phyloP scores from a whole-genome alignment of 1,284 basidiomycete species.

The Boletus smithii region DNA sequence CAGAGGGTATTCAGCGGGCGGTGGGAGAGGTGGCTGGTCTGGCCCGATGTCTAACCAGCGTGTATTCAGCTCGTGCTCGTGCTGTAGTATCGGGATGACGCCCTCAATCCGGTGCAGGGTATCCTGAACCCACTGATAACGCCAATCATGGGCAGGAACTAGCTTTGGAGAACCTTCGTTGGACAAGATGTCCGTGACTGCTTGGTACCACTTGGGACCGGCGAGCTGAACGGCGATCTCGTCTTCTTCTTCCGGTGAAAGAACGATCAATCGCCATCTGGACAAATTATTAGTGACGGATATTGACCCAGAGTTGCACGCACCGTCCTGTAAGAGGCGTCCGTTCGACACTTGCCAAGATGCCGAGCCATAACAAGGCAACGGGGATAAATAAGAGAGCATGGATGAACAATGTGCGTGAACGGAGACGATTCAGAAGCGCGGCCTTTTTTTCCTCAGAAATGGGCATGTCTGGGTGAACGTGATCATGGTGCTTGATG shows the following conservation, averaged over 20 bases:
- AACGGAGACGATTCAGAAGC: constrained; percentile 46
- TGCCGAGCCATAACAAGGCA: constrained; percentile 68
- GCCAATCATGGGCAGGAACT: constrained; percentile 76
- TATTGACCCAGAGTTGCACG: constrained; percentile 21
- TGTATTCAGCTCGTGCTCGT: constrained; percentile 50
- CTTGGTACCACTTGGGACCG: constrained; percentile 81
- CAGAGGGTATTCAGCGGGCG: constrained; percentile 67
- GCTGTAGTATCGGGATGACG: constrained; percentile 62
- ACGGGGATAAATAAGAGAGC: constrained; percentile 65
- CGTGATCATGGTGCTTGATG: constrained; percentile 49
- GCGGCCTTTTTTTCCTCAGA: constrained; percentile 49
- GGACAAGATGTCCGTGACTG: constrained; percentile 74
- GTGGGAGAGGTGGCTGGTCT: constrained; percentile 59
- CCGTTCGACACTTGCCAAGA: constrained; percentile 74
- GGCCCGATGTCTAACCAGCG: constrained; percentile 54
- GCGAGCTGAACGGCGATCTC: constrained; percentile 73
- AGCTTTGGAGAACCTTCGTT: constrained; percentile 62
- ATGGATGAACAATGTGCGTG: constrained; percentile 50
- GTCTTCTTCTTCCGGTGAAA: constrained; percentile 89
- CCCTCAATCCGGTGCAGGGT: constrained; percentile 73
- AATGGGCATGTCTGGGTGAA: constrained; percentile 45
- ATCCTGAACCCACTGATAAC: constrained; percentile 75
- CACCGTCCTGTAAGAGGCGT: constrained; percentile 84
- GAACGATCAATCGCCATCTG: constrained; percentile 81
- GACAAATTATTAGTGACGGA: constrained; percentile 5